These are phyloP conservation scores for Pelagophyceae sp. DNA, from an alignment of 352 stramenopile genomes.

Conservation along the genomic window DNA sequence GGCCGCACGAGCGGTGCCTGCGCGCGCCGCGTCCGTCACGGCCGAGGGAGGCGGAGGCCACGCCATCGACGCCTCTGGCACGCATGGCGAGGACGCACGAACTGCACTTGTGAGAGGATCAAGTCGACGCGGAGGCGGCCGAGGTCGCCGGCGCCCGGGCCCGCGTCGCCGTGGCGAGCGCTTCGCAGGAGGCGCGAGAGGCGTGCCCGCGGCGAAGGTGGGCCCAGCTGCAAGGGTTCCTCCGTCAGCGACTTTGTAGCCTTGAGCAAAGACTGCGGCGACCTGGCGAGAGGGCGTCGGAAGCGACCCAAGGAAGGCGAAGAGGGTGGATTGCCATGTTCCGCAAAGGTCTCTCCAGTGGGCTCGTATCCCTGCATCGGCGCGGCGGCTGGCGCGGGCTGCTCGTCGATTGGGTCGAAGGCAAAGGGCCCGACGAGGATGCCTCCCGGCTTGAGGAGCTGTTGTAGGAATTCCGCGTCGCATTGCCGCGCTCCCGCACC, in stretches of 20 bases:
- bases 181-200: background rate
- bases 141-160: background rate
- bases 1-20: background rate
- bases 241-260: background rate
- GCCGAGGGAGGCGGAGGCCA: too few species aligned
- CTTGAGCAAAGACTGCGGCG: background rate
- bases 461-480: constrained; percentile 41
- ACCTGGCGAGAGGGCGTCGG: background rate
- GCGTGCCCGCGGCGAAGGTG: background rate
- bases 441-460: constrained; percentile 50
- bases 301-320: background rate
- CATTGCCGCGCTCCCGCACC: constrained; percentile 43
- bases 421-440: constrained; percentile 49
- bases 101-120: too few species aligned
- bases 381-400: too few species aligned
- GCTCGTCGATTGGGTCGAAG: background rate
- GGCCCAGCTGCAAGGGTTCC: background rate
- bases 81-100: too few species aligned
- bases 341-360: too few species aligned
- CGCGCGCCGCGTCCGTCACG: too few species aligned
- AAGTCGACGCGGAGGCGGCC: too few species aligned
- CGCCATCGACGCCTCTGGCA: too few species aligned
- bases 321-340: too few species aligned
- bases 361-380: too few species aligned
- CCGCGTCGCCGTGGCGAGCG: background rate